Evolutionary conservation across 768 basidiomycete species (phyloP).

Genomic region (Suillus subaureus): DNA sequence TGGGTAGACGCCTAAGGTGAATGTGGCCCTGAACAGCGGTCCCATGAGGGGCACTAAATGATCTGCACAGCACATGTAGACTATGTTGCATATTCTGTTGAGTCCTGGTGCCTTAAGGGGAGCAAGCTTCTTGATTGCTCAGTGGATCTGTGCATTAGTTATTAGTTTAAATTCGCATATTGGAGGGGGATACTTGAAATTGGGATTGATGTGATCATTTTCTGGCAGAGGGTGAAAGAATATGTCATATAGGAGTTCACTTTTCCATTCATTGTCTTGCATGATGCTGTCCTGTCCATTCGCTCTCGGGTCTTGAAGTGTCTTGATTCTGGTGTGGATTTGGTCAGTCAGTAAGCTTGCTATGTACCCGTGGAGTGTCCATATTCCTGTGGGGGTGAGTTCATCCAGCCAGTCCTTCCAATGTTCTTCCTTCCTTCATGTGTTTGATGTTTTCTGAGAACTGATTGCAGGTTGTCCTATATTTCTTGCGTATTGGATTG

Average conservation of each 20-base stretch:
- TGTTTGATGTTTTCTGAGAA: too few species aligned
- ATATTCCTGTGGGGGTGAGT: too few species aligned
- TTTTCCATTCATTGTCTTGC: neutral
- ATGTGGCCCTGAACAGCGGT: constrained; percentile 14
- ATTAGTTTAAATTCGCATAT: neutral
- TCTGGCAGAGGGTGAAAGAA: neutral
- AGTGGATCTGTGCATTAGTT: neutral
- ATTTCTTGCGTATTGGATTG: too few species aligned
- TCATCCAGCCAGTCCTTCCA: too few species aligned
- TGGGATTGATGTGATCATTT: neutral
- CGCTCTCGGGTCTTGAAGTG: too few species aligned
- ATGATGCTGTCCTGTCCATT: too few species aligned
- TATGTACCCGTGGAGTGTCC: too few species aligned
- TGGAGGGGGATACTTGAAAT: neutral
- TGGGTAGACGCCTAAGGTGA: constrained; percentile 16
- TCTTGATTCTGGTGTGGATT: too few species aligned
- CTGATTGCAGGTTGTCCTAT: too few species aligned
- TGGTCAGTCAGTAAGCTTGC: too few species aligned
- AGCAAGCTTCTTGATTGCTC: neutral
- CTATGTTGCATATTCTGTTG: constrained; percentile 28
- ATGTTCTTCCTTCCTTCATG: too few species aligned
- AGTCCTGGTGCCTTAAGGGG: constrained; percentile 13
- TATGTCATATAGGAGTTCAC: neutral
- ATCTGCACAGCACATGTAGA: constrained; percentile 16
- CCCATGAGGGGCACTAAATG: constrained; percentile 14